A percentile compares a stretch with the other conserved stretches of the same genome.
These are phyloP conservation scores for Rosa lucieae DNA, from an alignment of 306 rosid species.

Conservation along the genomic window DNA sequence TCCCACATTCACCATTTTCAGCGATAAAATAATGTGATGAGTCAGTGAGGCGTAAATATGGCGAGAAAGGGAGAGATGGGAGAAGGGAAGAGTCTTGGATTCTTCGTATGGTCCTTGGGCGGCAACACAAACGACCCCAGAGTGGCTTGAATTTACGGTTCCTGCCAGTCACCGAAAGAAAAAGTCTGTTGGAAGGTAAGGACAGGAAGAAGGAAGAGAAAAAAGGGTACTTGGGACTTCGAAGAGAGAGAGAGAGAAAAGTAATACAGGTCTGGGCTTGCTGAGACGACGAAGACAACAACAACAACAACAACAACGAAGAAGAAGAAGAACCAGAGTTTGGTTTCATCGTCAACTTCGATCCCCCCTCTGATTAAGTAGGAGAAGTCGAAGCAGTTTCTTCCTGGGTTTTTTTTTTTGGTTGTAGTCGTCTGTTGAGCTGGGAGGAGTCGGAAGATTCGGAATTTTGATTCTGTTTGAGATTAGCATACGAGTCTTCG, in stretches of 20 bases:
- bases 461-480: not conserved
- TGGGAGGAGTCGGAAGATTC: not conserved
- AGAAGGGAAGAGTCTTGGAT: slow-evolving; percentile 36
- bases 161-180: slow-evolving; percentile 20
- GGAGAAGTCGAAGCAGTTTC: not conserved
- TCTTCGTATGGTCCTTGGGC: slow-evolving; percentile 26
- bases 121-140: slow-evolving; percentile 13
- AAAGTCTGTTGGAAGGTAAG: slow-evolving; percentile 14
- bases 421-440: not conserved
- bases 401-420: not conserved
- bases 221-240: not conserved
- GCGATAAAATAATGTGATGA: not conserved
- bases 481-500: not conserved
- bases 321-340: not conserved
- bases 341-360: not conserved
- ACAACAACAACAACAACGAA: not conserved
- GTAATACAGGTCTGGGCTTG: not conserved
- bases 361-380: not conserved
- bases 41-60: not conserved
- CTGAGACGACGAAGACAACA: not conserved
- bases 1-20: not conserved
- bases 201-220: slow-evolving; percentile 3
- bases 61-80: not conserved
- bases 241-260: not conserved
- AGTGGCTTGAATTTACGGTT: slow-evolving; percentile 37